Base-by-base conservation (phyloP, 106 monocot species). In the Narthecium ossifragum region DNA sequence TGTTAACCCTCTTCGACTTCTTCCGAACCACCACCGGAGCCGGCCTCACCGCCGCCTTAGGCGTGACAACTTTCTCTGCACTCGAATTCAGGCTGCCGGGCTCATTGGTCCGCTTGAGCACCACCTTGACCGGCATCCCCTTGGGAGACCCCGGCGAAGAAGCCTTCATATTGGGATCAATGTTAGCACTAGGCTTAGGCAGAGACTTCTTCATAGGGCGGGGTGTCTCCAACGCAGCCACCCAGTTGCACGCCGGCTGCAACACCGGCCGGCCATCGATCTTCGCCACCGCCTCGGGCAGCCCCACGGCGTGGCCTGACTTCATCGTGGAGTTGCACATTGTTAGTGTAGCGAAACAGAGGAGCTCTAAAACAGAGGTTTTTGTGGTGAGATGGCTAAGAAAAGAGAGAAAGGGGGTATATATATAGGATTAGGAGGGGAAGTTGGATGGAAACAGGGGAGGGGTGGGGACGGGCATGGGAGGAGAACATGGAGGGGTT, bases 291-390 rank as follows among this genome's bases (percentile, higher is more conserved):
- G 59, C 48, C 30, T 33, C 32, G 46, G 4, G n/a, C n/a, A n/a
- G 20, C 27, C 2, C 34, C 10, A 26, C 7, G 31, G 46, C 64
- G 25, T 40, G 73, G 31, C 69, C 57, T 6, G 81, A 63, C 66
- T 81, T 72, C 67, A 68, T 59, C 33, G 51, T 81, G 28, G 84
- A 72, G 71, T 68, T 84, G 75, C 84, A 84, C 84, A 84, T 84
- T 14, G 6, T 77, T 14, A 9, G 10, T 43, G 30, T n/a, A n/a
- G n/a, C 5, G n/a, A 22, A 14, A 4, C 22, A 14, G 31, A 56
- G 24, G 24, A 7, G 22, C 8, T 21, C 47, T 8, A 50, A 47
- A 4, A 11, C 20, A 34, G 7, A 62, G 1, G 29, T 46, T 48
- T 46, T 34, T 34, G 14, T 46, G 24, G 14, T 32, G 21, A 12